These are phyloP conservation scores for Camelina sativa DNA, from an alignment of 345 rosid species.

Conservation along the genomic window DNA sequence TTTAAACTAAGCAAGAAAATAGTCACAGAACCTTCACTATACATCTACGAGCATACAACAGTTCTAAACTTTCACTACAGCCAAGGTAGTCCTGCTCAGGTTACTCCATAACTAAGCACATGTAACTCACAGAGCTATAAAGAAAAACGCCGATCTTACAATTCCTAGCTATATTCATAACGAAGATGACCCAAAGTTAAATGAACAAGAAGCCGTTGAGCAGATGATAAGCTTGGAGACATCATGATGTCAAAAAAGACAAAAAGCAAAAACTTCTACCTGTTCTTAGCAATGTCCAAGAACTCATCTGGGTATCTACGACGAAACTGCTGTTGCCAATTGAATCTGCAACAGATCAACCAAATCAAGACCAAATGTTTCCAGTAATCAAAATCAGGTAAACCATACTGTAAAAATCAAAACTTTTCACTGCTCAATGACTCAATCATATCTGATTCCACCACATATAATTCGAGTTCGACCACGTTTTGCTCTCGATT, in stretches of 20 bases:
- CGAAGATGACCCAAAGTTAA: neutral
- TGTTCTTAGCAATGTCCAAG: slow-evolving; percentile 81
- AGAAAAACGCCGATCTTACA: neutral
- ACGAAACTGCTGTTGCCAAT: slow-evolving; percentile 85
- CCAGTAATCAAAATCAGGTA: neutral
- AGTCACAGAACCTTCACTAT: slow-evolving; percentile 1
- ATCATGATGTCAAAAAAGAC: slow-evolving; percentile 5
- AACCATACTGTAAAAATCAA: neutral
- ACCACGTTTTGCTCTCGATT: slow-evolving; percentile 3
- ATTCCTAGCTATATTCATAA: neutral
- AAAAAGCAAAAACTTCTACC: slow-evolving; percentile 44
- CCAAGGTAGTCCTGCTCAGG: neutral
- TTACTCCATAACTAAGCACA: neutral
- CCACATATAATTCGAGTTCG: neutral
- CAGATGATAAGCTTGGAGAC: neutral
- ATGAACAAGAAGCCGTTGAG: slow-evolving; percentile 1
- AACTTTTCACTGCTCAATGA: neutral
- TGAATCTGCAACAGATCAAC: slow-evolving; percentile 56
- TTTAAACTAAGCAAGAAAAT: neutral
- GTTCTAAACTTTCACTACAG: neutral
- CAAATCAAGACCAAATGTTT: neutral
- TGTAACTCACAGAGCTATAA: neutral
- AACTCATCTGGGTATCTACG: slow-evolving; percentile 93
- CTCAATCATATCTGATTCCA: neutral
- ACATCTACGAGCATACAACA: neutral